Percentiles rank a stretch among this genome's conserved stretches.
Evolutionary conservation across 2,329 filamentous ascomycete genomes (phyloP).

Genomic region (Achaetomium macrosporum): DNA sequence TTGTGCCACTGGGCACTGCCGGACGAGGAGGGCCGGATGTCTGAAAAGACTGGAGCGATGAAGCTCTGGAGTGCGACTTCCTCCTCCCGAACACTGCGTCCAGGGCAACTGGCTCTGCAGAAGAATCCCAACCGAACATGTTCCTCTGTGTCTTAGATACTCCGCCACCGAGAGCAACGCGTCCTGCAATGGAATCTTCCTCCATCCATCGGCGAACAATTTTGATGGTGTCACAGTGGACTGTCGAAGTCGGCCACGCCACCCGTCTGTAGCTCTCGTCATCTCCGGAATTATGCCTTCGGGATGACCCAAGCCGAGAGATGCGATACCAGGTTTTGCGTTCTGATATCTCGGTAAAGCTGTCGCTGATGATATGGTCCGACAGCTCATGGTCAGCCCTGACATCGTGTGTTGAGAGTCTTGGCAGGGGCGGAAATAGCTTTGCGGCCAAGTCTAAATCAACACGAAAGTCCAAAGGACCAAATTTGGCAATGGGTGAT

Average conservation of each 20-base stretch:
- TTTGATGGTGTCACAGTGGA: slow-evolving; percentile 49
- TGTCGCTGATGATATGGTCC: slow-evolving; percentile 45
- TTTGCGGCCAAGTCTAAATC: slow-evolving; percentile 15
- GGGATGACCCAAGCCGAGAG: slow-evolving; percentile 53
- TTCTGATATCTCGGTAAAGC: slow-evolving; percentile 49
- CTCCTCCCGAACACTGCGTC: slow-evolving; percentile 39
- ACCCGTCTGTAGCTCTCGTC: slow-evolving; percentile 56
- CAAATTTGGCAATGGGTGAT: slow-evolving; percentile 28
- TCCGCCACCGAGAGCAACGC: slow-evolving; percentile 39
- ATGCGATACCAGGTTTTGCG: slow-evolving; percentile 61
- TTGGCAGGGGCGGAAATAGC: slow-evolving; percentile 34
- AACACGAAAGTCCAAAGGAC: slow-evolving; percentile 16
- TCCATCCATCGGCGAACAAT: slow-evolving; percentile 62
- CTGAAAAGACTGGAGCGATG: slow-evolving; percentile 22
- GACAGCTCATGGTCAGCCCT: slow-evolving; percentile 32
- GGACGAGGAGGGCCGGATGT: neutral
- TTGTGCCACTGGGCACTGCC: neutral
- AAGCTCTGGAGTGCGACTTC: slow-evolving; percentile 25
- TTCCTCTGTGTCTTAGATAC: slow-evolving; percentile 41
- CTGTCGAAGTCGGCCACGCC: slow-evolving; percentile 50
- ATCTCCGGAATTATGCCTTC: slow-evolving; percentile 51
- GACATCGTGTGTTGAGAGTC: slow-evolving; percentile 22
- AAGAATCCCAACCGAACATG: slow-evolving; percentile 58
- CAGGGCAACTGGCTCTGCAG: slow-evolving; percentile 45
- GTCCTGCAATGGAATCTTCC: slow-evolving; percentile 53